Conservation (phyloP, 768 basidiomycete genomes). For the Boletus tomentosulus region DNA sequence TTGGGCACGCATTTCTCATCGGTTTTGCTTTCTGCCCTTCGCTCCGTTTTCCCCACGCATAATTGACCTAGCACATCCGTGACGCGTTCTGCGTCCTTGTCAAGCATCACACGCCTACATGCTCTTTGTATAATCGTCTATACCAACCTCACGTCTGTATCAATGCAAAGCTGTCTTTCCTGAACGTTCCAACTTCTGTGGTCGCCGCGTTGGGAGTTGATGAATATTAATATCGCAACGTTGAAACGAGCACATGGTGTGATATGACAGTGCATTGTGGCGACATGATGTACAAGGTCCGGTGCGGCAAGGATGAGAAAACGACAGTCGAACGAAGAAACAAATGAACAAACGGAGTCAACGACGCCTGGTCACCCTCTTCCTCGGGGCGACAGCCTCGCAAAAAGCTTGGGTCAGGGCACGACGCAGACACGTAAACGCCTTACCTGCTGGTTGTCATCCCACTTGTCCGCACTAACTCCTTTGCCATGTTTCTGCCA, state of each 20-base stretch:
- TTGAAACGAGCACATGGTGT: not conserved
- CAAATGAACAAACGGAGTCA: not conserved
- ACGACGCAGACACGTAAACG: not conserved
- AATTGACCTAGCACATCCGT: not conserved
- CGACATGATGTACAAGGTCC: not conserved
- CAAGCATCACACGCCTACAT: not conserved
- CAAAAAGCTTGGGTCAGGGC: not conserved
- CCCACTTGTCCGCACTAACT: not conserved
- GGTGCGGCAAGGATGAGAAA: not conserved
- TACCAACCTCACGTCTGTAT: constrained; percentile 14
- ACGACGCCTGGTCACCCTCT: constrained; percentile 24
- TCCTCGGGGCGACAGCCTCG: constrained; percentile 11
- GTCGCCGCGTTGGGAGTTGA: not conserved
- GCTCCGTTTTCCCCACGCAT: not conserved
- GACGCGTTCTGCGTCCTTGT: not conserved
- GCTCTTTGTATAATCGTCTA: not conserved
- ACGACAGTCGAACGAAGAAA: not conserved
- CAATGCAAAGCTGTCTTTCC: constrained; percentile 8
- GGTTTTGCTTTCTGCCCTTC: not conserved
- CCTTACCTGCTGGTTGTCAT: not conserved
- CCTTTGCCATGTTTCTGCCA: constrained; percentile 24
- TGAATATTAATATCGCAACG: not conserved
- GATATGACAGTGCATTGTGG: not conserved
- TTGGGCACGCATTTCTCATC: not conserved
- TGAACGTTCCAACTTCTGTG: not conserved